A percentile compares a stretch with the other conserved stretches of the same genome.
phyloP scores from a whole-genome alignment of 164 flowering plant genomes.

The Magnolia officinalis region DNA sequence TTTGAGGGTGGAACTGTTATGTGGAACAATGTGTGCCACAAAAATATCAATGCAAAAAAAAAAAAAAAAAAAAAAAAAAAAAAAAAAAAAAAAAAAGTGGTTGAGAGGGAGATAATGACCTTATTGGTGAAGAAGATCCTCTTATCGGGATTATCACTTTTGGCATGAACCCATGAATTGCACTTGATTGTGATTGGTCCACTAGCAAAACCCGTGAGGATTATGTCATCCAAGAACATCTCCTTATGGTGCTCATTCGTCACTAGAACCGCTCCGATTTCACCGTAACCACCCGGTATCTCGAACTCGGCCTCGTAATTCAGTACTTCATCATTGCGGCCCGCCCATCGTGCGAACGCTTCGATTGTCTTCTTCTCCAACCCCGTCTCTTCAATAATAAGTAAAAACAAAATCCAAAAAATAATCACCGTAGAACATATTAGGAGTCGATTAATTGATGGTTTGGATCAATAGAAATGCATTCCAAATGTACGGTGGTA shows the following conservation, averaged over 20 bases:
- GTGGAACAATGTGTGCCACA: no score
- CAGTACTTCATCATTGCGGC: constrained; percentile 8
- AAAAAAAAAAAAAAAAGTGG: no score
- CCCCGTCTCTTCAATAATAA: constrained; percentile 32
- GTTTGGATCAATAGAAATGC: not conserved
- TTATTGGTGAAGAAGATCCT: constrained; percentile 64
- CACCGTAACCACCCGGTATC: constrained; percentile 47
- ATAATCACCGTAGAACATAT: no score
- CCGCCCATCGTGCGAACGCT: constrained; percentile 25
- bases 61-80: no score
- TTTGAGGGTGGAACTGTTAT: no score
- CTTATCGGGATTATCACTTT: constrained; percentile 32
- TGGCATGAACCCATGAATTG: constrained; percentile 58
- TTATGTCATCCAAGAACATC: constrained; percentile 41
- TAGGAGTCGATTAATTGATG: not conserved
- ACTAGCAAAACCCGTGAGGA: constrained; percentile 35
- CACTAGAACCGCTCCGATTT: constrained; percentile 48
- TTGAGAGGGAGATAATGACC: constrained; percentile 23
- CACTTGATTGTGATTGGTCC: constrained; percentile 38
- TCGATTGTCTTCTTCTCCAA: constrained; percentile 35
- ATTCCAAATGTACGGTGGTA: not conserved
- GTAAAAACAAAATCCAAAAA: no score
- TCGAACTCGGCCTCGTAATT: constrained; percentile 39
- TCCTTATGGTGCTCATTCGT: constrained; percentile 64
- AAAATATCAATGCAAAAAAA: no score